Evolutionary conservation across 495 filamentous ascomycete species (phyloP).

Genomic region (Penicillium odoratum): DNA sequence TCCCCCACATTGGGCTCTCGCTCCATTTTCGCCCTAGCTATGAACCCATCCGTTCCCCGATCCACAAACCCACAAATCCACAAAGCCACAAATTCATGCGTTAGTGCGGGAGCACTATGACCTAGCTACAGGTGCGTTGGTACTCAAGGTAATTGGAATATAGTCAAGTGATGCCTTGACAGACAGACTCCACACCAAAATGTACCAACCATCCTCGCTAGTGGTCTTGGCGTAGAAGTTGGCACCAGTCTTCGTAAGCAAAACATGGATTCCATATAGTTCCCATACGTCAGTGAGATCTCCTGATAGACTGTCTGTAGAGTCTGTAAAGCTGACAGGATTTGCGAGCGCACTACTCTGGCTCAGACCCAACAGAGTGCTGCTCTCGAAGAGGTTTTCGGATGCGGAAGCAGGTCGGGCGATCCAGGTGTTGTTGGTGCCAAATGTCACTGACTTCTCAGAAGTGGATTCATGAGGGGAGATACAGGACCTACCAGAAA

Average conservation of each 20-base stretch:
- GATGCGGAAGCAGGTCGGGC: constrained; percentile 6
- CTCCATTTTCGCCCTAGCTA: too few relatives aligned
- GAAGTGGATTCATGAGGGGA: not conserved
- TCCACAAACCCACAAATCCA: too few relatives aligned
- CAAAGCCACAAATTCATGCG: not conserved
- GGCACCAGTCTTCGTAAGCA: constrained; percentile 16
- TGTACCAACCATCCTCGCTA: constrained; percentile 23
- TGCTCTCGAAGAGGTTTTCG: constrained; percentile 1
- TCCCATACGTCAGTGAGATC: constrained; percentile 13
- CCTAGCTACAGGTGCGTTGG: constrained; percentile 20
- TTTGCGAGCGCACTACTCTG: not conserved
- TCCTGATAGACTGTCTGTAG: not conserved
- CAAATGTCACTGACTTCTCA: not conserved
- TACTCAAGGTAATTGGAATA: constrained; percentile 25
- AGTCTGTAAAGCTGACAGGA: not conserved
- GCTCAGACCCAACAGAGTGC: constrained; percentile 2
- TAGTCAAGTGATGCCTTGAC: constrained; percentile 19
- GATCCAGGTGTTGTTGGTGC: not conserved
- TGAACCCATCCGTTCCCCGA: too few relatives aligned
- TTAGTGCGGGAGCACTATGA: not conserved
- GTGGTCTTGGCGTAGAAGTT: constrained; percentile 17
- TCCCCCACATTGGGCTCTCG: too few relatives aligned
- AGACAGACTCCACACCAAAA: constrained; percentile 35
- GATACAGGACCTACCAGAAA: constrained; percentile 7
- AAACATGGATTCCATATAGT: constrained; percentile 28